Evolutionary conservation across 164 flowering plant genomes (phyloP).

Genomic region (Dillenia suffruticosa): DNA sequence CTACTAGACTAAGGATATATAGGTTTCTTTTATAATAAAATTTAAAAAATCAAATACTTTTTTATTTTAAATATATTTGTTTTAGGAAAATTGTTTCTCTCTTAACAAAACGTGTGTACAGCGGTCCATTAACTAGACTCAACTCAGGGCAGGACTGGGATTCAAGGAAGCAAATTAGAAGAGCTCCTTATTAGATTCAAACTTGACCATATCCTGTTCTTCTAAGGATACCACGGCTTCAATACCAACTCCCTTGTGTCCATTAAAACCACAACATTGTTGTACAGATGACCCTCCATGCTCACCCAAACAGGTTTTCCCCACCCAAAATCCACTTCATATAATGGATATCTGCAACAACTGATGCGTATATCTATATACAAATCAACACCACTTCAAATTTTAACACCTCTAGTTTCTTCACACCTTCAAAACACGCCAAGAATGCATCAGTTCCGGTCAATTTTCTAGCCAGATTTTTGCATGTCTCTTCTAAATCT

Average conservation of each 20-base stretch:
- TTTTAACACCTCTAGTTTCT: no score
- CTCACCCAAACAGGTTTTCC: constrained; percentile 23
- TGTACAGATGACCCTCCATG: constrained; percentile 5
- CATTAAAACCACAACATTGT: constrained; percentile 15
- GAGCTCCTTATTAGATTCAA: constrained; percentile 19
- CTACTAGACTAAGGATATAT: no score
- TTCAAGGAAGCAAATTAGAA: neutral
- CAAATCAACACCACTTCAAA: constrained; percentile 10
- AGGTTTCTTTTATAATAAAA: no score
- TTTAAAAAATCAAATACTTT: no score
- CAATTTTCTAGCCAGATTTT: no score
- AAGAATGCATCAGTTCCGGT: no score
- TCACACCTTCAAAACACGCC: no score
- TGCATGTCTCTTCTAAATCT: no score
- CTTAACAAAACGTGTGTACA: no score
- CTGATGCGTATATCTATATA: constrained; percentile 26
- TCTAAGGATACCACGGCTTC: constrained; percentile 35
- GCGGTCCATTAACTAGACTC: no score
- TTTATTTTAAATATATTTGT: no score
- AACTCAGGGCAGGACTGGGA: constrained; percentile 7
- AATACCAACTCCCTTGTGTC: constrained; percentile 24
- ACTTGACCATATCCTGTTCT: constrained; percentile 23
- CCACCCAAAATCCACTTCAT: constrained; percentile 28
- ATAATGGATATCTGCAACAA: constrained; percentile 38
- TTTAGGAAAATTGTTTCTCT: no score